phyloP scores from a whole-genome alignment of 805 yeast species.

The Yarrowia osloensis region DNA sequence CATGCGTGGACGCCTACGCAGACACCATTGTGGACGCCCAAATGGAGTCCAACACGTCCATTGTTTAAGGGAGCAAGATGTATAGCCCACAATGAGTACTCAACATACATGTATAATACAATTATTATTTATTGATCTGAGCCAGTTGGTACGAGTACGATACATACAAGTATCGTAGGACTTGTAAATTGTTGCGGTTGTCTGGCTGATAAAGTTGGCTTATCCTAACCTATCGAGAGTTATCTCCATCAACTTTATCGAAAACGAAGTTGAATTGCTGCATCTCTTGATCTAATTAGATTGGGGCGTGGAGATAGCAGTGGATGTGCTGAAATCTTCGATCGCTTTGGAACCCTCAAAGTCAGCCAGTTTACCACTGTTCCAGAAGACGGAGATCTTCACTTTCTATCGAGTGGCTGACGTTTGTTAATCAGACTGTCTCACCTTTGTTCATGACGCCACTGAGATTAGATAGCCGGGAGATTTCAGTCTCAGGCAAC shows the following conservation, averaged over 20 bases:
- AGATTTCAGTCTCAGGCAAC: not conserved
- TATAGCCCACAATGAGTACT: not conserved
- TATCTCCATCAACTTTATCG: not conserved
- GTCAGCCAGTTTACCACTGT: too few species aligned
- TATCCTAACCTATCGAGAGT: not conserved
- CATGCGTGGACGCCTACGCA: constrained; percentile 30
- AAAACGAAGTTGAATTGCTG: not conserved
- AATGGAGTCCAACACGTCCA: not conserved
- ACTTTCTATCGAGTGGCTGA: too few species aligned
- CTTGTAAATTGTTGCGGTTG: not conserved
- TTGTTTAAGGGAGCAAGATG: not conserved
- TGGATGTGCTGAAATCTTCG: too few species aligned
- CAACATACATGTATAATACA: constrained; percentile 24
- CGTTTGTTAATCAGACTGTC: too few species aligned
- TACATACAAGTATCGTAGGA: too few species aligned
- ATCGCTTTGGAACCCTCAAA: too few species aligned
- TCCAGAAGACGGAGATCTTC: too few species aligned
- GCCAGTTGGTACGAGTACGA: too few species aligned
- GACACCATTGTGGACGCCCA: constrained; percentile 22
- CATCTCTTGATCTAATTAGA: not conserved
- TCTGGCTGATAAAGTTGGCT: not conserved
- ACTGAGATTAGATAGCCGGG: not conserved
- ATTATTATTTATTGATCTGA: constrained; percentile 14
- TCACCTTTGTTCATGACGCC: not conserved
- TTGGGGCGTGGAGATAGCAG: too few species aligned